Percentiles rank a stretch among this genome's conserved stretches.
Conservation (phyloP, 148 eudicot species). For the Tetragonia tetragonoides region DNA sequence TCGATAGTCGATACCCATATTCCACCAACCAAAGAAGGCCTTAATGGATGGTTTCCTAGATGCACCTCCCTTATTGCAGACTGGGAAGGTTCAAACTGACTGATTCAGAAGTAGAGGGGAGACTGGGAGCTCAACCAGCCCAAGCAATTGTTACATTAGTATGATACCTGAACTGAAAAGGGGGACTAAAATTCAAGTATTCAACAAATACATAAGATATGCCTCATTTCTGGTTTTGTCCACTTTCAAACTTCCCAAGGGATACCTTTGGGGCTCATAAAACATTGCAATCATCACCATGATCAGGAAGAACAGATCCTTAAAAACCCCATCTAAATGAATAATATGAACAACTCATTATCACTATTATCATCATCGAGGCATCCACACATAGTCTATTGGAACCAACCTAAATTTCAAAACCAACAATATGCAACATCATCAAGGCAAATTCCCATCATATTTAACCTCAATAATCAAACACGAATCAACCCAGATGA, state of each 20-base stretch:
- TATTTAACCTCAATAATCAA: no score
- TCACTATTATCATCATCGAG: background rate
- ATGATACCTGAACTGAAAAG: background rate
- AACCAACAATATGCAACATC: background rate
- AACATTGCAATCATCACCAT: background rate
- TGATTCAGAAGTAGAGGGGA: background rate
- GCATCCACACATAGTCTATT: background rate
- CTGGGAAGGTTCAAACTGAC: background rate
- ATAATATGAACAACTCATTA: background rate
- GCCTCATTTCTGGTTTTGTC: background rate
- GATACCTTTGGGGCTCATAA: background rate
- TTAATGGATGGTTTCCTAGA: no score
- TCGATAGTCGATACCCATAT: no score
- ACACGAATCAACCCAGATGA: background rate
- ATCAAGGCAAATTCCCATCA: background rate
- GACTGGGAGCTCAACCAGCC: background rate
- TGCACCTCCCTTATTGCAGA: background rate
- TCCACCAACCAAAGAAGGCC: no score
- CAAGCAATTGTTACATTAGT: background rate
- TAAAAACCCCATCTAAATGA: background rate
- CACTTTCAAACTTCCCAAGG: background rate
- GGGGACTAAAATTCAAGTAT: background rate
- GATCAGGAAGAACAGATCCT: background rate
- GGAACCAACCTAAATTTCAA: background rate
- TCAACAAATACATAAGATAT: background rate